A percentile compares a stretch with the other conserved stretches of the same genome.
These are phyloP conservation scores for Suhomyces ambrosiae DNA, from an alignment of 1,139 yeast species.

Conservation along the genomic window DNA sequence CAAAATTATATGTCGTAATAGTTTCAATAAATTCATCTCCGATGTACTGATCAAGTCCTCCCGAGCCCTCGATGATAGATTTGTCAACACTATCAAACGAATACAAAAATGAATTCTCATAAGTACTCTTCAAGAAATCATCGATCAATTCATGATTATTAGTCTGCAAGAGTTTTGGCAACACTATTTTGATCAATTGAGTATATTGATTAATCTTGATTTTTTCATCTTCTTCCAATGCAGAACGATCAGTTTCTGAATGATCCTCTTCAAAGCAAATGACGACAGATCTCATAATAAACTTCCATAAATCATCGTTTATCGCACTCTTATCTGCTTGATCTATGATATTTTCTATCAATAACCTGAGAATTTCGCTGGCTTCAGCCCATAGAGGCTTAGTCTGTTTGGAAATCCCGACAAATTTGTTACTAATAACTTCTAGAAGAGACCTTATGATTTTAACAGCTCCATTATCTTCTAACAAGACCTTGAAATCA, in stretches of 20 bases:
- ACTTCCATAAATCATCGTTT: slow-evolving; percentile 46
- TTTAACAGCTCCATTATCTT: slow-evolving; percentile 48
- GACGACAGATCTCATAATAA: slow-evolving; percentile 45
- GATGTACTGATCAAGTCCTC: slow-evolving; percentile 1
- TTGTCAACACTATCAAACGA: slow-evolving; percentile 47
- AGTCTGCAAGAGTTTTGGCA: slow-evolving; percentile 37
- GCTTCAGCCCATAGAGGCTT: slow-evolving; percentile 50
- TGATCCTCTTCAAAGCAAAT: slow-evolving; percentile 36
- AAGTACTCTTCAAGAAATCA: slow-evolving; percentile 35
- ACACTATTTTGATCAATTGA: slow-evolving; percentile 41
- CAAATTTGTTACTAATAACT: slow-evolving; percentile 28
- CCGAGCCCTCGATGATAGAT: slow-evolving; percentile 8
- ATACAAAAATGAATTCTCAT: slow-evolving; percentile 52
- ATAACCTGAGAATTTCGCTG: slow-evolving; percentile 30
- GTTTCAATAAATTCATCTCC: slow-evolving; percentile 16
- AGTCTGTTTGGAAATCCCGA: slow-evolving; percentile 32
- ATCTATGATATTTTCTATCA: slow-evolving; percentile 25
- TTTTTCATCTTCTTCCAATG: slow-evolving; percentile 37
- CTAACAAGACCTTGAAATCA: slow-evolving; percentile 38
- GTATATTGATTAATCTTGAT: slow-evolving; percentile 52
- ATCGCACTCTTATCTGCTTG: slow-evolving; percentile 11
- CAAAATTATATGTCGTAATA: slow-evolving; percentile 28
- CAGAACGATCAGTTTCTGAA: neutral
- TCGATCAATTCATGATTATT: slow-evolving; percentile 34
- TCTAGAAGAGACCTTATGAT: slow-evolving; percentile 22